Evolutionary conservation across 495 filamentous ascomycete genomes (phyloP), one percentile per base, ranked within the genome.

Genomic region (Terfezia claveryi): DNA sequence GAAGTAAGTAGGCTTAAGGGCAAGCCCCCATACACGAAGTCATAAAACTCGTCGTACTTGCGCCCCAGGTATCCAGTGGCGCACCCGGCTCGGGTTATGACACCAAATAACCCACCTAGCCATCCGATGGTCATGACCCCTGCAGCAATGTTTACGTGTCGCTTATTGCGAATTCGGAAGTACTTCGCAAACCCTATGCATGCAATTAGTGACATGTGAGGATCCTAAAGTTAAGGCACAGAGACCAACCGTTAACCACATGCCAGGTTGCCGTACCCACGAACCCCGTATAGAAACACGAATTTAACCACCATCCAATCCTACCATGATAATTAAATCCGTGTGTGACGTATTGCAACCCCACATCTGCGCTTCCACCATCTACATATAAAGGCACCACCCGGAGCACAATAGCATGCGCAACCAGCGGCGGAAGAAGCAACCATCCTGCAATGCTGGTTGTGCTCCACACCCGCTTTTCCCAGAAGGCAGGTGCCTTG

Each of bases 331-430:
- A 79, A 65, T 14, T 14, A 20, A 94, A 87, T 5, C 86, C 88
- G 67, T 94, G 87, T n/a, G 80, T 79, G 0, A 93, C 77, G 66
- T 80, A 95, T 20, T 77, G 79, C 32, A 95, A 68, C 1, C 83
- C 83, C 32, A 94, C 77, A 44, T 87, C 78, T 11, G 82, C 81
- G 59, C 80, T 87, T 38, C 85, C 87, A 0, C 87, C 87, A 37
- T 93, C 85, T 14, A 87, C 74, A 37, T 74, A 68, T 41, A 83
- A 60, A 5, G 88, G 87, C 17, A 88, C 68, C 0, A 73, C 68
- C 11, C 88, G 75, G 61, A 87, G 85, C 54, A 91, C 71, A 23
- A 77, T 74, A 1, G 75, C 73, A 67, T 95, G 88, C 7, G 77
- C 74, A 1, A 72, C 73, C 11, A 89, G 69, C 14, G 87, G 59